Conservation (phyloP, 805 yeast genomes). For the Yamadazyma olivae region DNA sequence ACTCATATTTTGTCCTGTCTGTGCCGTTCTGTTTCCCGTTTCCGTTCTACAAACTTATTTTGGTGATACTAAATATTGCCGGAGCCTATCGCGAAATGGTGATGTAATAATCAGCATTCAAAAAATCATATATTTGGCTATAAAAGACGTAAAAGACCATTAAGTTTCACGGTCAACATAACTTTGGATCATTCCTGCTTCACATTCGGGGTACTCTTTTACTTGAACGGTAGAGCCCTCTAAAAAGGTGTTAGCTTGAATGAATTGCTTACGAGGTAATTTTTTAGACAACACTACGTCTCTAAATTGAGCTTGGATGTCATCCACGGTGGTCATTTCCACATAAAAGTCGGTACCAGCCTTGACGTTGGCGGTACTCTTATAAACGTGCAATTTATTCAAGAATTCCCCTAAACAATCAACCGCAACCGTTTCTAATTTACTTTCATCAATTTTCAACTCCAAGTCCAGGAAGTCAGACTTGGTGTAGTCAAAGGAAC, state of each 20-base stretch:
- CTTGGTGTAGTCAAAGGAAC: conserved; percentile 47
- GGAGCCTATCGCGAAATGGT: too few relatives aligned
- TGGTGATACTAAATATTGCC: too few relatives aligned
- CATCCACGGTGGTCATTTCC: conserved; percentile 66
- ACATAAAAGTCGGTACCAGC: conserved; percentile 62
- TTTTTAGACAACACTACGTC: conserved; percentile 67
- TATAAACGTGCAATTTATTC: conserved; percentile 70
- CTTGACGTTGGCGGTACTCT: conserved; percentile 70
- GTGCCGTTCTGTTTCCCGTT: too few relatives aligned
- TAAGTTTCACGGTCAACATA: conserved; percentile 48
- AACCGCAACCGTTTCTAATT: conserved; percentile 69
- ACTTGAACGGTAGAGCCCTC: conserved; percentile 46
- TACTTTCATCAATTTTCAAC: conserved; percentile 55
- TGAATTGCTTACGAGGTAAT: conserved; percentile 78
- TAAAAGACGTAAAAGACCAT: too few relatives aligned
- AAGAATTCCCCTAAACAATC: conserved; percentile 70
- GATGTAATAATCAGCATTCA: too few relatives aligned
- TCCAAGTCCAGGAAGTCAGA: conserved; percentile 56
- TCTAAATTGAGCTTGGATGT: conserved; percentile 62
- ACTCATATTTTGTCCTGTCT: too few relatives aligned
- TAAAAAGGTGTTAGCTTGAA: conserved; percentile 73
- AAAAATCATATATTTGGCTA: too few relatives aligned
- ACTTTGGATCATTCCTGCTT: conserved; percentile 75
- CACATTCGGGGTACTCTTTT: conserved; percentile 72
- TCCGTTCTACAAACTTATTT: too few relatives aligned